Percentiles rank a stretch among this genome's conserved stretches.
phyloP scores from a whole-genome alignment of 2,329 filamentous ascomycete species.

The Hortaea werneckii region DNA sequence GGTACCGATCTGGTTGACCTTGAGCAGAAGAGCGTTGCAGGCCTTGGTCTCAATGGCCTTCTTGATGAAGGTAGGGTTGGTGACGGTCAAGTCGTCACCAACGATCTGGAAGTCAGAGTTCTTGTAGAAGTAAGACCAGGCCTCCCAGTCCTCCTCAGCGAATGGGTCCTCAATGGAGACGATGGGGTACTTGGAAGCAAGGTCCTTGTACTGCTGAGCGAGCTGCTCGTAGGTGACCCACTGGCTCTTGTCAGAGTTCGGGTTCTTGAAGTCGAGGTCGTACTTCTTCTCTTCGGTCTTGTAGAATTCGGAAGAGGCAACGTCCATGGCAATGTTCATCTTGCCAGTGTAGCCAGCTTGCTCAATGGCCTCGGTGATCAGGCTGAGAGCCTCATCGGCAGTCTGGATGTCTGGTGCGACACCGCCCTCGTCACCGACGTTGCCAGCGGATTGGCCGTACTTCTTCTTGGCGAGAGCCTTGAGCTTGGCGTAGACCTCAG shows the following conservation, averaged over 20 bases:
- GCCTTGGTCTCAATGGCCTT: slow-evolving; percentile 99
- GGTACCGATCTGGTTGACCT: slow-evolving; percentile 99
- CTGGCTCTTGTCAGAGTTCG: slow-evolving; percentile 87
- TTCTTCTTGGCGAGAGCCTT: slow-evolving; percentile 98
- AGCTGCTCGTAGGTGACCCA: slow-evolving; percentile 99
- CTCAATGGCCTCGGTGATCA: slow-evolving; percentile 91
- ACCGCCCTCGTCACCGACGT: slow-evolving; percentile 99
- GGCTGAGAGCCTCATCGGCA: slow-evolving; percentile 87
- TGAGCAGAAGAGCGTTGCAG: slow-evolving; percentile 94
- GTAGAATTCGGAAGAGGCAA: slow-evolving; percentile 99
- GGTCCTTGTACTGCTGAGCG: slow-evolving; percentile 77
- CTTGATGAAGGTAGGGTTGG: slow-evolving; percentile 98
- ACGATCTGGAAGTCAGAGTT: slow-evolving; percentile 97
- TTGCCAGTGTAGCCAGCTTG: slow-evolving; percentile 89
- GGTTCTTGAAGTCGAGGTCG: slow-evolving; percentile 99
- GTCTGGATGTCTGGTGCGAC: slow-evolving; percentile 98
- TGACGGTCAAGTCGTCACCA: slow-evolving; percentile 96
- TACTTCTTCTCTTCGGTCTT: slow-evolving; percentile 95
- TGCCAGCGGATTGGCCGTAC: slow-evolving; percentile 97
- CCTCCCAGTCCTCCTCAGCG: slow-evolving; percentile 99
- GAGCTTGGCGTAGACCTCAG: slow-evolving; percentile 97
- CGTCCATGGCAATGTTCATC: slow-evolving; percentile 98
- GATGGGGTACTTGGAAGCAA: slow-evolving; percentile 93
- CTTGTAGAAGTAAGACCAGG: slow-evolving; percentile 99
- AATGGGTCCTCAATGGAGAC: slow-evolving; percentile 99